Conservation (phyloP, 768 basidiomycete species). For the Lactarius akahatsu region DNA sequence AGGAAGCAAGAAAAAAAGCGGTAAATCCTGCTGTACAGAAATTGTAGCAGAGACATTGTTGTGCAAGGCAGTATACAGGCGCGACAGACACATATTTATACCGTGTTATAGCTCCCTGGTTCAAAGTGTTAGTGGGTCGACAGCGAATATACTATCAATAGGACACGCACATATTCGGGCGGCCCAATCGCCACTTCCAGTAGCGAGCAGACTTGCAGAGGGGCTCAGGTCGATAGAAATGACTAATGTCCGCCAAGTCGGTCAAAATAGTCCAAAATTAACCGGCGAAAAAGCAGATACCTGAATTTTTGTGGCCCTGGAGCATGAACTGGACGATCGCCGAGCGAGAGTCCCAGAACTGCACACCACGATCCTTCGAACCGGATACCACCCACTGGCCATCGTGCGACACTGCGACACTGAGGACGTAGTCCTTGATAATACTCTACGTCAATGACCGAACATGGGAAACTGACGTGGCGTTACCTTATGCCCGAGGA, state of each 20-base stretch:
- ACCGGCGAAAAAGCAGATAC: conserved; percentile 34
- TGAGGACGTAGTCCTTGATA: conserved; percentile 65
- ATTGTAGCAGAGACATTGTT: conserved; percentile 16
- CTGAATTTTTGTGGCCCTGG: conserved; percentile 74
- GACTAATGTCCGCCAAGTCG: conserved; percentile 40
- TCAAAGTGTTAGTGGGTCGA: conserved; percentile 9
- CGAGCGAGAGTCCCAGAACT: conserved; percentile 84
- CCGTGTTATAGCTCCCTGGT: conserved; percentile 32
- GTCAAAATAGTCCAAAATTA: conserved; percentile 10
- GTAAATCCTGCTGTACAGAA: conserved; percentile 20
- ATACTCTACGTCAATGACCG: conserved; percentile 13
- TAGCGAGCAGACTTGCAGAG: conserved; percentile 59
- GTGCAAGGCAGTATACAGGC: conserved; percentile 13
- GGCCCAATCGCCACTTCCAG: conserved; percentile 70
- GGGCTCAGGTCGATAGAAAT: conserved; percentile 72
- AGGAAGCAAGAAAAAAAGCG: conserved; percentile 23
- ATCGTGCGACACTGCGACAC: conserved; percentile 83
- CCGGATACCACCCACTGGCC: conserved; percentile 95
- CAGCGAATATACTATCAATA: background rate
- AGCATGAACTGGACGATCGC: conserved; percentile 90
- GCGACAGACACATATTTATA: conserved; percentile 13
- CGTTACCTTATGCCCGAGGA: conserved; percentile 82
- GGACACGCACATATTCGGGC: conserved; percentile 61
- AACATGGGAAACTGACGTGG: background rate
- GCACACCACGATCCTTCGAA: conserved; percentile 93